phyloP scores from a whole-genome alignment of 2,329 filamentous ascomycete genomes.

The Didymella pinodella region DNA sequence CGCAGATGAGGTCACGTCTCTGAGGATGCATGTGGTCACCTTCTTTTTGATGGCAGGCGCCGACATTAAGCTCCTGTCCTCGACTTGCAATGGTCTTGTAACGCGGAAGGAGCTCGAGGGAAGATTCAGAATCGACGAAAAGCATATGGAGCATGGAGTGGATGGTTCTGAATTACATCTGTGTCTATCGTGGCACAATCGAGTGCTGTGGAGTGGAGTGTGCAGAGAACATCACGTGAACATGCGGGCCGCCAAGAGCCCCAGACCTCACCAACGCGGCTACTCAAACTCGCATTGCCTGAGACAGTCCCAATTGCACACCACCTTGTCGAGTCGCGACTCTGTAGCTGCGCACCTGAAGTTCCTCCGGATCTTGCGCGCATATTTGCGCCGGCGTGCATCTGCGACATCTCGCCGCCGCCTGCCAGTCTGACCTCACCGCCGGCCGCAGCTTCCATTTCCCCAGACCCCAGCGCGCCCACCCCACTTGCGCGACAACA shows the following conservation, averaged over 20 bases:
- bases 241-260: constrained; percentile 3
- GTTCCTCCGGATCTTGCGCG: constrained; percentile 18
- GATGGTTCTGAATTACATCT: too few relatives aligned
- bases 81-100: not conserved
- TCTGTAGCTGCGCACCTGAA: constrained; percentile 12
- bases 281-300: constrained; percentile 15
- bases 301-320: constrained; percentile 12
- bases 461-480: constrained; percentile 16
- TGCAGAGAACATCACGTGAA: constrained; percentile 11
- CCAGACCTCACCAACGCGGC: constrained; percentile 16
- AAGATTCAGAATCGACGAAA: not conserved
- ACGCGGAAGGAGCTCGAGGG: not conserved
- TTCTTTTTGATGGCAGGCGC: too few relatives aligned
- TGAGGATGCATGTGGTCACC: not conserved
- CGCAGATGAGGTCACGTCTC: not conserved
- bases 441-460: constrained; percentile 20
- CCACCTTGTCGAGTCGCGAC: constrained; percentile 5
- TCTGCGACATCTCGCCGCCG: constrained; percentile 3
- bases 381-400: constrained; percentile 16
- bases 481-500: constrained; percentile 9
- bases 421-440: constrained; percentile 16
- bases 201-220: not conserved
- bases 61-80: not conserved
- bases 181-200: too few relatives aligned
- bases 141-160: not conserved